Evolutionary conservation across 805 yeast species (phyloP).

Genomic region (Candida takata): DNA sequence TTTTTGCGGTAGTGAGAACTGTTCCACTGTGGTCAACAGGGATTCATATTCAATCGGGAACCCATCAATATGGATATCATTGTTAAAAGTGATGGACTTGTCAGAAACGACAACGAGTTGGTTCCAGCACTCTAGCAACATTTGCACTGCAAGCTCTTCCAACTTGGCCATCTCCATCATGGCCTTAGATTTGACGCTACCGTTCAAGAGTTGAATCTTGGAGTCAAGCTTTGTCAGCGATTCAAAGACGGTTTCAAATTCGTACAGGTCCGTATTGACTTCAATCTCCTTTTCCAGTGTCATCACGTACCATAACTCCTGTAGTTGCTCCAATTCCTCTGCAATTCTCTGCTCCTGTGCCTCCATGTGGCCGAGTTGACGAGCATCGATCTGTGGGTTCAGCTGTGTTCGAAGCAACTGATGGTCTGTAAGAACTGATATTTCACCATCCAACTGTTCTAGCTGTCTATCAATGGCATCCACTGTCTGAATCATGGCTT

Average conservation of each 20-base stretch:
- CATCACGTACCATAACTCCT: slow-evolving; percentile 19
- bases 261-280: slow-evolving; percentile 19
- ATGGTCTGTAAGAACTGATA: slow-evolving; percentile 5
- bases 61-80: slow-evolving; percentile 17
- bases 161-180: slow-evolving; percentile 5
- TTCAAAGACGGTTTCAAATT: slow-evolving; percentile 19
- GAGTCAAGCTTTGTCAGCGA: slow-evolving; percentile 14
- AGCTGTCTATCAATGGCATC: slow-evolving; percentile 1
- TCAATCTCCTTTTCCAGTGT: slow-evolving; percentile 20
- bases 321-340: slow-evolving; percentile 14
- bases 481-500: slow-evolving; percentile 1
- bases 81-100: slow-evolving; percentile 11
- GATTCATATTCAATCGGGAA: slow-evolving; percentile 9
- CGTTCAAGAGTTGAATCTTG: slow-evolving; percentile 8
- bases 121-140: slow-evolving; percentile 12
- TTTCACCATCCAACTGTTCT: slow-evolving; percentile 4
- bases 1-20: slow-evolving; percentile 5
- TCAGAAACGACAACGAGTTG: slow-evolving; percentile 7
- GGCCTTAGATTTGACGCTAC: slow-evolving; percentile 7
- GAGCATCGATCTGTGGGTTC: slow-evolving; percentile 6
- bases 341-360: slow-evolving; percentile 13
- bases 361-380: slow-evolving; percentile 16
- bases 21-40: slow-evolving; percentile 7
- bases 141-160: slow-evolving; percentile 3
- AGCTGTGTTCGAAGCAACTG: slow-evolving; percentile 8